Conservation (phyloP, 257 asterid genomes). For the Solanum bulbocastanum region DNA sequence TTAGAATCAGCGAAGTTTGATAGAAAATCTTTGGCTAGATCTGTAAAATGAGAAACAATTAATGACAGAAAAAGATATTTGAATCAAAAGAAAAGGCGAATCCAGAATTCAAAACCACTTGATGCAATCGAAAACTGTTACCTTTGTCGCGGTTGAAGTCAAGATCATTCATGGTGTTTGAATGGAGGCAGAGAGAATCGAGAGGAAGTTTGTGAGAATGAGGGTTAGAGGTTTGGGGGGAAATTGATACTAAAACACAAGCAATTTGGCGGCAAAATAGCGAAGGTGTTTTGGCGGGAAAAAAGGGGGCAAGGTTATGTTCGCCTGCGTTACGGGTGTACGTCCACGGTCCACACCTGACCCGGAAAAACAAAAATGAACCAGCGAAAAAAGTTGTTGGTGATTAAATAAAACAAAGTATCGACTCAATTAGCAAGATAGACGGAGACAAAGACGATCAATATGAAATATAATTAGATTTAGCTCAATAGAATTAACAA, state of each 20-base stretch:
- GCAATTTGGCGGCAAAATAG: constrained; percentile 45
- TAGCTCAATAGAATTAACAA: not conserved
- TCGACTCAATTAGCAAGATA: not conserved
- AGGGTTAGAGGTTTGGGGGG: not conserved
- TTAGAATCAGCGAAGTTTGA: constrained; percentile 50
- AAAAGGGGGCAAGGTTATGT: not conserved
- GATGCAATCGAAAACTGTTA: not conserved
- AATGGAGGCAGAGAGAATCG: not conserved
- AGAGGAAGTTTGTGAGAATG: not conserved
- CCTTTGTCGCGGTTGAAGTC: constrained; percentile 71
- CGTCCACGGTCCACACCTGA: not conserved
- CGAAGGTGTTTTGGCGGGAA: constrained; percentile 57
- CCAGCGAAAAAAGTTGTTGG: not conserved
- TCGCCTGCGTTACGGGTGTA: not conserved
- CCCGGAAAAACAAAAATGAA: not conserved
- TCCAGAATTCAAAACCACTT: not conserved
- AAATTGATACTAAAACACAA: not conserved
- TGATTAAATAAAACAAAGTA: not conserved
- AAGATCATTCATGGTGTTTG: constrained; percentile 39
- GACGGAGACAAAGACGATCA: not conserved
- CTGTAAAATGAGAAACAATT: constrained; percentile 15
- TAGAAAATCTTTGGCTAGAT: constrained; percentile 70
- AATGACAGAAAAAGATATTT: not conserved
- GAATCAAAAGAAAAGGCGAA: not conserved
- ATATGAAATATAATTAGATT: not conserved